phyloP scores from a whole-genome alignment of 176 grass and related monocot genomes.

The Cenchrus americanus region DNA sequence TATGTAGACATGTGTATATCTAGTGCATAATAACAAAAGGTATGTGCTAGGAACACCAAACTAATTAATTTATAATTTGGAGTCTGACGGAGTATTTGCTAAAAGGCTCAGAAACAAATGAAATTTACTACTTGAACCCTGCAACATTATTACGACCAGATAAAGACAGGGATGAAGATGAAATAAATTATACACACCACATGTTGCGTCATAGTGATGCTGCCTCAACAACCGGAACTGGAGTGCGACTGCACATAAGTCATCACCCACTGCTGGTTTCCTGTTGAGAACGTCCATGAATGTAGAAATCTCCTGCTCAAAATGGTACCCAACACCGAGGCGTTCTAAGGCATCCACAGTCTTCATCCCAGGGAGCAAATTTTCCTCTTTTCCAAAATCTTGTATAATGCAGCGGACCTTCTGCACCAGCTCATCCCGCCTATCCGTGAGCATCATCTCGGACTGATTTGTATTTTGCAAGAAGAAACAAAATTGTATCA shows the following conservation, averaged over 20 bases:
- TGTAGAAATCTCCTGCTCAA: background rate
- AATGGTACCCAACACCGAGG: slow-evolving; percentile 31
- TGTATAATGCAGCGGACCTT: background rate
- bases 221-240: slow-evolving; percentile 34
- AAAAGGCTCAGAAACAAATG: no score
- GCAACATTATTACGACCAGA: no score
- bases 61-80: no score
- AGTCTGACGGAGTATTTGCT: no score
- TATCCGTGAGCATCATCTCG: background rate
- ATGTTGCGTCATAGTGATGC: background rate
- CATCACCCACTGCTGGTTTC: background rate
- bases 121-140: no score
- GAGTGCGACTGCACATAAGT: background rate
- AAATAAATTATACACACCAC: background rate
- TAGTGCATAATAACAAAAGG: no score
- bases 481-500: background rate
- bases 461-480: background rate
- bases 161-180: background rate
- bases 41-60: no score
- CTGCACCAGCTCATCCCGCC: background rate
- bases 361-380: slow-evolving; percentile 10
- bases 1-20: no score
- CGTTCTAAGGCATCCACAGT: background rate
- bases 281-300: background rate
- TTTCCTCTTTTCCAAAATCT: background rate